Evolutionary conservation across 73 alveolate genomes (phyloP), one percentile per base, ranked within the genome.

Genomic region (Paramecium sexaurelia): DNA sequence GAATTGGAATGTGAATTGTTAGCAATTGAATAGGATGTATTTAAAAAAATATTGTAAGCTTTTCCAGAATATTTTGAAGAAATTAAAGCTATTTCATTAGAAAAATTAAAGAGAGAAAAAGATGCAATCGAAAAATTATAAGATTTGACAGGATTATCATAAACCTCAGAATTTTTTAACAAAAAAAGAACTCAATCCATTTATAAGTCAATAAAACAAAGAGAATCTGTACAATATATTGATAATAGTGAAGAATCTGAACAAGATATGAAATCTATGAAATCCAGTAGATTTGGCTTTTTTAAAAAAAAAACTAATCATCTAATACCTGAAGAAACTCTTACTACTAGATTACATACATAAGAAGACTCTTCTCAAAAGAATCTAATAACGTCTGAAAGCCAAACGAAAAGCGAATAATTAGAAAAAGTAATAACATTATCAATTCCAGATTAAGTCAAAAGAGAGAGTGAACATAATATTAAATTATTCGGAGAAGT

Each of bases 1-100:
- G 91, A 85, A 20, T 17, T 43, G 0, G 87, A 83, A 26, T 92
- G 93, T 40, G 95, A 92, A 39, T 92, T 92, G 22, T 85, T 92
- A 22, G 78, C 92, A 0, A 43, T 92, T 11, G 94, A 88, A 13
- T 68, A 82, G 55, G 94, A 88, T 68, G 71, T 68, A 33, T 88
- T 88, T 88, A 82, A 82, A 24, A 82, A 88, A 88, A 68, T 88
- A 67, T 43, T 88, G 84, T 41, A 69, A 68, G 37, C 43, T 4
- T 88, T 88, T 32, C 94, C 94, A 6, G 47, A 67, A 19, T 75
- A 68, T 24, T 56, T 68, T 22, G 85, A 88, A 88, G 94, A 88
- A 88, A 88, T 88, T 43, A 78, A 78, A 78, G 6, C 41, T 3
- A 43, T 45, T 10, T 78, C 90, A 8, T 29, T 78, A 24, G 90